Percentiles rank a stretch among this genome's conserved stretches.
Evolutionary conservation across 2,329 filamentous ascomycete species (phyloP).

Genomic region (Emmonsiellopsis sp.): DNA sequence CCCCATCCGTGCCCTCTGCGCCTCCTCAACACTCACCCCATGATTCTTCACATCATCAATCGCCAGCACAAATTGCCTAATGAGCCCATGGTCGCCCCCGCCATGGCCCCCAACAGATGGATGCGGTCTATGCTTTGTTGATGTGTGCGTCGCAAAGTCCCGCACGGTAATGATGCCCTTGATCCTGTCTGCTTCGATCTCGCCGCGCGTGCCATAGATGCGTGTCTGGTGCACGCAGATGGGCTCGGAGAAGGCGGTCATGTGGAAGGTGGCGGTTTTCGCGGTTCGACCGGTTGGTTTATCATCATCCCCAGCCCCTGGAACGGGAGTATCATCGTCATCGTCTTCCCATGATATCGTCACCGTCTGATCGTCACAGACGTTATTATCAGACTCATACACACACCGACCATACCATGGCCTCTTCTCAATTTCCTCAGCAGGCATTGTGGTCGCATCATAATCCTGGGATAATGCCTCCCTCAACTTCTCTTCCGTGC

Average conservation of each 20-base stretch:
- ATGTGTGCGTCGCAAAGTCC: constrained; percentile 49
- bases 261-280: constrained; percentile 75
- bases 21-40: constrained; percentile 50
- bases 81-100: constrained; percentile 62
- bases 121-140: constrained; percentile 45
- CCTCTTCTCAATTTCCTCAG: constrained; percentile 36
- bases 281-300: constrained; percentile 41
- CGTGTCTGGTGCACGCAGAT: constrained; percentile 68
- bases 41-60: constrained; percentile 62
- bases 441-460: constrained; percentile 37
- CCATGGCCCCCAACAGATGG: constrained; percentile 53
- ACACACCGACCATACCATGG: constrained; percentile 74
- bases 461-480: constrained; percentile 39
- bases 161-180: constrained; percentile 54
- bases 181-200: constrained; percentile 69
- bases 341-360: constrained; percentile 72
- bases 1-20: constrained; percentile 61
- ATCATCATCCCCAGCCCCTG: constrained; percentile 13
- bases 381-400: constrained; percentile 75
- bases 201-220: constrained; percentile 69
- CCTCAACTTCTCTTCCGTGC: constrained; percentile 39
- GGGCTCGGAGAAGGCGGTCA: constrained; percentile 72
- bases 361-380: constrained; percentile 75
- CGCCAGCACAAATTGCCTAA: constrained; percentile 65
- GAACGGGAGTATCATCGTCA: constrained; percentile 14